Evolutionary conservation across 2,329 filamentous ascomycete genomes (phyloP).

Genomic region (Trichoderma koningii): DNA sequence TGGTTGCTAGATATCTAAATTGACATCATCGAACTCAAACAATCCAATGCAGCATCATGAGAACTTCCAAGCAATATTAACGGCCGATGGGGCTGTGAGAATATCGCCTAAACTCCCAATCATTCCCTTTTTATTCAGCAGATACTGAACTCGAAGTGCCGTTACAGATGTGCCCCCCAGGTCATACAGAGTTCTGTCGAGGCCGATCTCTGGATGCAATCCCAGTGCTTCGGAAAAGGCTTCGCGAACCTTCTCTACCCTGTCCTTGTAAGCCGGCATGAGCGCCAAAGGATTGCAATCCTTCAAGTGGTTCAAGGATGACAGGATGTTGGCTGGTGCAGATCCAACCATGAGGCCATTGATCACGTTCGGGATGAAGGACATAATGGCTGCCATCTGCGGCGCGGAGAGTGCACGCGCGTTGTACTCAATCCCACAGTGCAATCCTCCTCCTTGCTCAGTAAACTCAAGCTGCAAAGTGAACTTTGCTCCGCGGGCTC

Average conservation of each 20-base stretch:
- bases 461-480: slow-evolving; percentile 13
- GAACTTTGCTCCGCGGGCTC: slow-evolving; percentile 1
- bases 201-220: not conserved
- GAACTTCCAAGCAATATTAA: slow-evolving; percentile 4
- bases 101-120: not conserved
- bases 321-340: not conserved
- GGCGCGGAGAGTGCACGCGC: not conserved
- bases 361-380: not conserved
- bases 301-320: not conserved
- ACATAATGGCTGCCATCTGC: slow-evolving; percentile 2
- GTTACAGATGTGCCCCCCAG: slow-evolving; percentile 6
- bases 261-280: not conserved
- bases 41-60: not conserved
- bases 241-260: not conserved
- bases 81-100: not conserved
- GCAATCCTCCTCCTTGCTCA: not conserved
- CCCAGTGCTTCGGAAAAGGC: not conserved
- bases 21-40: not conserved
- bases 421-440: slow-evolving; percentile 11
- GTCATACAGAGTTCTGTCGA: not conserved
- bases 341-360: not conserved
- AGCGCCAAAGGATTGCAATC: not conserved
- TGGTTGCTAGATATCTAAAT: too few species aligned
- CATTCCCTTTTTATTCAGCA: not conserved
- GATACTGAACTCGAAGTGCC: not conserved